Conservation (phyloP, 805 yeast genomes). For the Kodamaea jinghongensis region DNA sequence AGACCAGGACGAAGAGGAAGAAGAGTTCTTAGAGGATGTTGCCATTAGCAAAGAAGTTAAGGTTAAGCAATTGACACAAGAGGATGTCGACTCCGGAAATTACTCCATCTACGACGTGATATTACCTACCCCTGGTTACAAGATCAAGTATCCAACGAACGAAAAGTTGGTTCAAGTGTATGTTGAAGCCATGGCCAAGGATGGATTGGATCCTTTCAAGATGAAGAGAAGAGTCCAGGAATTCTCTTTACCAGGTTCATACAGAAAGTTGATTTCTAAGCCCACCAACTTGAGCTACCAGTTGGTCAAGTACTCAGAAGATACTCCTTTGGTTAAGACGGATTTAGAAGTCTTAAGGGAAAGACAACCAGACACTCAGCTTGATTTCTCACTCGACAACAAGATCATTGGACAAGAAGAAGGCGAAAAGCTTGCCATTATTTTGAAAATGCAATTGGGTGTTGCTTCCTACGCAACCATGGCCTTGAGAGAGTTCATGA, state of each 20-base stretch:
- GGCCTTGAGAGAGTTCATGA: conserved; percentile 92
- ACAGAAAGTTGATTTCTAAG: conserved; percentile 67
- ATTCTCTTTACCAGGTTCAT: conserved; percentile 89
- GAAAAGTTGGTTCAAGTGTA: conserved; percentile 58
- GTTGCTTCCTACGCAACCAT: conserved; percentile 94
- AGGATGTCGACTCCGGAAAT: conserved; percentile 58
- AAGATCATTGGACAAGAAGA: conserved; percentile 28
- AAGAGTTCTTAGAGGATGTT: conserved; percentile 69
- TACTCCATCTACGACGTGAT: conserved; percentile 80
- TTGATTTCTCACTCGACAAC: neutral
- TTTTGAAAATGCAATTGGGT: conserved; percentile 74
- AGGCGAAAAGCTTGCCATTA: conserved; percentile 55
- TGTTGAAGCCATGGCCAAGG: conserved; percentile 69
- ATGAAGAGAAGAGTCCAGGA: conserved; percentile 87
- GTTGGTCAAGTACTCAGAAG: conserved; percentile 57
- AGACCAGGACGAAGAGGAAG: conserved; percentile 49
- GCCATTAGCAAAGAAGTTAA: conserved; percentile 54
- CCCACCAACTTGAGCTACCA: conserved; percentile 64
- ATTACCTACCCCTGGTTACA: conserved; percentile 96
- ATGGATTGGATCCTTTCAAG: conserved; percentile 76
- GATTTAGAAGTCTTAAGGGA: conserved; percentile 54
- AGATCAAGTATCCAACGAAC: conserved; percentile 80
- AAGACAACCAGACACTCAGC: conserved; percentile 19
- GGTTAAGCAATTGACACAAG: conserved; percentile 73
- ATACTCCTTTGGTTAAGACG: conserved; percentile 75